Evolutionary conservation across 495 filamentous ascomycete genomes (phyloP).

Genomic region (Xylaria nigripes): DNA sequence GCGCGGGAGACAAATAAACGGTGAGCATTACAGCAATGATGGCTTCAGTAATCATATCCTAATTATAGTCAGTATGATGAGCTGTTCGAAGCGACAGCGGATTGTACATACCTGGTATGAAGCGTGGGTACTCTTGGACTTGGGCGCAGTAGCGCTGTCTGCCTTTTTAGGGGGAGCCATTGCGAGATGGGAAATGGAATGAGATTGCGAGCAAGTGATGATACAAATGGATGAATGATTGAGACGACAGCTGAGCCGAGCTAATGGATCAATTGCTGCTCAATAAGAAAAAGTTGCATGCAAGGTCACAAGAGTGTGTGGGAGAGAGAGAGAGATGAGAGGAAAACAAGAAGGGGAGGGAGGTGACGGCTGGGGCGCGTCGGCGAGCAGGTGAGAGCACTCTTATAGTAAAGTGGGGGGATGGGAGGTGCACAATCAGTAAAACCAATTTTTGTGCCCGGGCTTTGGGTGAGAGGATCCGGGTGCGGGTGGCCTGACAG

Average conservation of each 20-base stretch:
- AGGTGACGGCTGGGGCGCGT: conserved; percentile 36
- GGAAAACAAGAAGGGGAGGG: conserved; percentile 33
- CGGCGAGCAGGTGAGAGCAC: conserved; percentile 34
- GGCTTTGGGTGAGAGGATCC: conserved; percentile 2
- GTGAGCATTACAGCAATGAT: conserved; percentile 52
- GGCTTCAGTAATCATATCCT: conserved; percentile 63
- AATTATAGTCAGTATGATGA: conserved; percentile 33
- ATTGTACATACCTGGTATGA: conserved; percentile 48
- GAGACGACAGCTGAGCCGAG: conserved; percentile 9
- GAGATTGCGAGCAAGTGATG: background rate
- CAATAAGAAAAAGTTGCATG: background rate
- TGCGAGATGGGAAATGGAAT: conserved; percentile 25
- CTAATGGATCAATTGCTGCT: background rate
- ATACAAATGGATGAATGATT: conserved; percentile 2
- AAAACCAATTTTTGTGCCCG: conserved; percentile 12
- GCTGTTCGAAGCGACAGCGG: conserved; percentile 9
- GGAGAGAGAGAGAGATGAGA: conserved; percentile 23
- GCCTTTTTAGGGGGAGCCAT: conserved; percentile 65
- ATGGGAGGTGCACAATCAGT: conserved; percentile 29
- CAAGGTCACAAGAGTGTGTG: background rate
- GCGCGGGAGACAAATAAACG: conserved; percentile 35
- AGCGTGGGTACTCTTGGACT: conserved; percentile 50
- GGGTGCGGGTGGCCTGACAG: conserved; percentile 7
- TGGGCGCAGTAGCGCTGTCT: conserved; percentile 32
- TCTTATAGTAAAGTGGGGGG: conserved; percentile 43